Percentiles rank a stretch among this genome's conserved stretches.
These are phyloP conservation scores for Cyberlindnera americana DNA, from an alignment of 805 yeast species.

Conservation along the genomic window DNA sequence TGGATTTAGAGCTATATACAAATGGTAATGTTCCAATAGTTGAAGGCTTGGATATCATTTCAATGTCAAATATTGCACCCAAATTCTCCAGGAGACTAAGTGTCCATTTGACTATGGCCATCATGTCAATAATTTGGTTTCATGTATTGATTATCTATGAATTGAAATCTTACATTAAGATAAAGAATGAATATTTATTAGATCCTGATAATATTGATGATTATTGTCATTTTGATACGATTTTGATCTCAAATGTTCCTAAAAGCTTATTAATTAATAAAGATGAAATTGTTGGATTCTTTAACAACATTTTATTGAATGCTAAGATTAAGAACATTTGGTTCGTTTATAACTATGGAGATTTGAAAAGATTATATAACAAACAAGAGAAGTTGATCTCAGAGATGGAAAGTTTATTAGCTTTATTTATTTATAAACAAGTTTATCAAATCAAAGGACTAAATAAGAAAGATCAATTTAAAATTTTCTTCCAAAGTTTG, in stretches of 20 bases:
- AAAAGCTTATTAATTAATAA: slow-evolving; percentile 19
- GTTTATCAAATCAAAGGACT: not conserved
- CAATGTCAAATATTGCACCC: slow-evolving; percentile 66
- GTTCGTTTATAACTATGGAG: slow-evolving; percentile 48
- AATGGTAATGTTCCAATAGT: slow-evolving; percentile 27
- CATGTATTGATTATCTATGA: slow-evolving; percentile 57
- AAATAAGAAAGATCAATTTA: slow-evolving; percentile 2
- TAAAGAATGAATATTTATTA: slow-evolving; percentile 42
- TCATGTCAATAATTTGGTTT: slow-evolving; percentile 51
- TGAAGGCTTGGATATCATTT: slow-evolving; percentile 60
- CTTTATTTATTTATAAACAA: no score
- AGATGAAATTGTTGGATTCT: slow-evolving; percentile 21
- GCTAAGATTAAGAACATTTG: slow-evolving; percentile 56
- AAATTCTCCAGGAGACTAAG: slow-evolving; percentile 46
- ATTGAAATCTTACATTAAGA: slow-evolving; percentile 44
- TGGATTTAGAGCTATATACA: slow-evolving; percentile 19
- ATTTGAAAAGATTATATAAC: slow-evolving; percentile 32
- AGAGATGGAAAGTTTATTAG: slow-evolving; percentile 38
- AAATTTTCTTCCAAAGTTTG: slow-evolving; percentile 1
- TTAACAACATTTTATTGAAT: slow-evolving; percentile 31
- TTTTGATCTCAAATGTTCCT: slow-evolving; percentile 49
- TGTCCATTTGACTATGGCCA: slow-evolving; percentile 60
- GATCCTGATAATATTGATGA: slow-evolving; percentile 21
- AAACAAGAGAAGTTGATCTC: slow-evolving; percentile 29
- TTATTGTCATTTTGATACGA: slow-evolving; percentile 27